These are phyloP conservation scores for Adansonia digitata DNA, from an alignment of 345 rosid species.

Conservation along the genomic window DNA sequence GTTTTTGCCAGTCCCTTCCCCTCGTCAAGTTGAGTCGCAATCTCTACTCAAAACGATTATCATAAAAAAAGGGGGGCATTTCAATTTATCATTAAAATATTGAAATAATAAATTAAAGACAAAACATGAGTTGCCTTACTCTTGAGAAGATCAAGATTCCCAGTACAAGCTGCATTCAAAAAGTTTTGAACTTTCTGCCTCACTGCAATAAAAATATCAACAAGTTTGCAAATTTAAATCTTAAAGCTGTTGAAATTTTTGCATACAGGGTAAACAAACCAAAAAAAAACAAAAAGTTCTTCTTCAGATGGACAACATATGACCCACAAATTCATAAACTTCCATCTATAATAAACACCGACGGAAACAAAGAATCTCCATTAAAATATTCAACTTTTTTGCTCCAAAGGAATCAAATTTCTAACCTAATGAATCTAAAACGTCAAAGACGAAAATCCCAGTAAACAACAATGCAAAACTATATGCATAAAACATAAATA, in stretches of 20 bases:
- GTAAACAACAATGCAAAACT: not conserved
- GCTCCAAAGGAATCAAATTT: not conserved
- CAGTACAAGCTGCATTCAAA: conserved; percentile 28
- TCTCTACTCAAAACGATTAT: conserved; percentile 40
- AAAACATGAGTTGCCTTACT: conserved; percentile 39
- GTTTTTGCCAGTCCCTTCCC: conserved; percentile 63
- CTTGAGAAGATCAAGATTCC: conserved; percentile 83
- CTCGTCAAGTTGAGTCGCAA: conserved; percentile 77
- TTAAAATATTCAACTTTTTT: not conserved
- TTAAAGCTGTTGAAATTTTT: not conserved
- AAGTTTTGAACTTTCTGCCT: conserved; percentile 15
- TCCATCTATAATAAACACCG: not conserved
- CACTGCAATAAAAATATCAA: conserved; percentile 7
- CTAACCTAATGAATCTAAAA: not conserved
- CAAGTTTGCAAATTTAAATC: not conserved
- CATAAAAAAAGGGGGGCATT: not conserved
- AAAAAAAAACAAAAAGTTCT: not conserved
- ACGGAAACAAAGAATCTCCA: not conserved
- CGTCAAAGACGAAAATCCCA: not conserved
- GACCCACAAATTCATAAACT: too few relatives aligned
- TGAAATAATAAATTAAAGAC: not conserved
- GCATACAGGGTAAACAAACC: not conserved
- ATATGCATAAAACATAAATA: not conserved
- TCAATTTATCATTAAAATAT: not conserved
- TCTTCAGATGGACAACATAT: conserved; percentile 41